Evolutionary conservation across 768 basidiomycete species (phyloP), one percentile per base, ranked within the genome.

Genomic region (Psilocybe cubensis): DNA sequence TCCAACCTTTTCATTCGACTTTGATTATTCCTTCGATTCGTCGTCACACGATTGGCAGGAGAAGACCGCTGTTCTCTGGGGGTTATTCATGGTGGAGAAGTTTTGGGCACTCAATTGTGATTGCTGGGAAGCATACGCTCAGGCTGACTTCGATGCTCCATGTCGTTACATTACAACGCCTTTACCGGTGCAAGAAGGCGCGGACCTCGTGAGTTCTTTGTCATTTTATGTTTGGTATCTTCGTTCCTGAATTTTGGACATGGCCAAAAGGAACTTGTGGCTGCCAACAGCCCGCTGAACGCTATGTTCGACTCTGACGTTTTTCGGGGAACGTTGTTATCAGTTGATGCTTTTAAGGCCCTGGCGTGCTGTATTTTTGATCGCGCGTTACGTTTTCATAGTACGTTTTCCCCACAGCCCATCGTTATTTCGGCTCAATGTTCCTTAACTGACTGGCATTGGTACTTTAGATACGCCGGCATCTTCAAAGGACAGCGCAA

Each of bases 1-100:
- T 18, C 61, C 52, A 44, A 61, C 51, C 24, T 63, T 57, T 29
- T 61, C 62, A 33, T 65, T 64, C 40, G 61, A 62, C 24, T 58
- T 62, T 28, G 61, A 69, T 23, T 58, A 52, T 31, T 28, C 50
- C 21, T 45, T 59, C 24, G 58, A 55, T 38, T 59, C 41, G 7
- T 47, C 55, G 18, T 74, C 79, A 1, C 65, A 67, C 17, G 78
- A 83, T 64, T 66, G 70, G 21, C 66, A 72, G 28, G 81, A 87
- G 57, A 74, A 80, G 27, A 73, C 84, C 20, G 71, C 78, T 4
- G 76, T 80, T 7, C 85, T 86, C 67, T 87, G 85, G 85, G 82
- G 85, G 68, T 76, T 84, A 18, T 86, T 83, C 63, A 78, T 79
- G 68, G 76, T 86, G n/a, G 85, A 87, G 61, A 76, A 84, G 24